Evolutionary conservation across 1,284 basidiomycete genomes (phyloP).

Genomic region (Moniliella sp.): DNA sequence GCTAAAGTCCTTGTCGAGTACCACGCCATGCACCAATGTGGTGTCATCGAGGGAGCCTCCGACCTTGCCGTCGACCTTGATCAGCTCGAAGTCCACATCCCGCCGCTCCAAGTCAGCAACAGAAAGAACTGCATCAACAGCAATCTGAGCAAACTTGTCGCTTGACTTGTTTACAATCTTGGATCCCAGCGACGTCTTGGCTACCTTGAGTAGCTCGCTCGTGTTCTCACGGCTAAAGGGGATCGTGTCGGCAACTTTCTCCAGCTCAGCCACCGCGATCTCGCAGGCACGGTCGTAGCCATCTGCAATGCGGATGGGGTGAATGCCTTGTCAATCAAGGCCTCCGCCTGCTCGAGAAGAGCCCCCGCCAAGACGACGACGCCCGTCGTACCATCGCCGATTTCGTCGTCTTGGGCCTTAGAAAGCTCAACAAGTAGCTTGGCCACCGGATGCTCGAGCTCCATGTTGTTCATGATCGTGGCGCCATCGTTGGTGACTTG

Average conservation of each 20-base stretch:
- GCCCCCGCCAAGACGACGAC: conserved; percentile 95
- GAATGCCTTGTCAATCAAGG: conserved; percentile 81
- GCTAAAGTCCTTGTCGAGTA: conserved; percentile 97
- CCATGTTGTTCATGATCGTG: conserved; percentile 31
- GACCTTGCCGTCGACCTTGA: conserved; percentile 97
- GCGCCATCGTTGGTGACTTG: conserved; percentile 97
- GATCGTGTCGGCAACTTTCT: conserved; percentile 73
- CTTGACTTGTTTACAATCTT: conserved; percentile 97
- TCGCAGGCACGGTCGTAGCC: conserved; percentile 83
- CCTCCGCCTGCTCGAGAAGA: conserved; percentile 59
- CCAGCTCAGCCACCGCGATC: conserved; percentile 70
- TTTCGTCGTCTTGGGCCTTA: conserved; percentile 95
- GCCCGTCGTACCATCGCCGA: conserved; percentile 94
- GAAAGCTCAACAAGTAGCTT: conserved; percentile 88
- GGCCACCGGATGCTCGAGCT: conserved; percentile 94
- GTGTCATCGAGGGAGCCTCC: conserved; percentile 89
- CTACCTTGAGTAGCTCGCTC: conserved; percentile 52
- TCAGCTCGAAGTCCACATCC: conserved; percentile 91
- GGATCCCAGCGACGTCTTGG: conserved; percentile 82
- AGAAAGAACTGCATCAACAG: conserved; percentile 79
- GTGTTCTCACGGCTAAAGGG: conserved; percentile 63
- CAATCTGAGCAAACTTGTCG: conserved; percentile 82
- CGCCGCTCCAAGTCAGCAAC: conserved; percentile 82
- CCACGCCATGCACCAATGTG: conserved; percentile 71
- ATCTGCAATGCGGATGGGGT: conserved; percentile 92